Evolutionary conservation across 805 yeast genomes (phyloP), one percentile per base, ranked within the genome.

Genomic region (Nakazawaea ishiwadae): DNA sequence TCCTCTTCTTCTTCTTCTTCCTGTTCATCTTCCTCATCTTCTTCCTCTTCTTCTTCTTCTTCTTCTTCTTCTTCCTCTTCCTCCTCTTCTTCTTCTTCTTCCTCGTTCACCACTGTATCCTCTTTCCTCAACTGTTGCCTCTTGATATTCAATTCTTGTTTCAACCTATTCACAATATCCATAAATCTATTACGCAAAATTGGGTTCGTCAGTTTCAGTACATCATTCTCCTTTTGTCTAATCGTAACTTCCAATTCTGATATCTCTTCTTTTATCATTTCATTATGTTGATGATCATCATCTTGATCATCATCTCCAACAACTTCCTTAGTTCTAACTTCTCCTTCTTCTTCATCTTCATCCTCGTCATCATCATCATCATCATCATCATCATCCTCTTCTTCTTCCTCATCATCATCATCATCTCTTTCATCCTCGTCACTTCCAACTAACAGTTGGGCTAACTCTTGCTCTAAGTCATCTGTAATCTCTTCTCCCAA

Each of bases 181-280:
- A 81, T 72, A 58, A 90, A 85, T 64, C 97, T 81, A 60, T 82
- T 84, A 55, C 82, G 79, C 77, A 93, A 73, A 63, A 91, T 82
- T 51, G 91, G 90, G 56, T 88, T 88, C 37, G 79, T 72, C 14
- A 90, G 89, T 49, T 81, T 79, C 16, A 72, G 77, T 37, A 87
- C 75, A 52, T 85, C 89, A 35, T 71, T 70, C 57, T 77, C 78
- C 54, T 91, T 90, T 52, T 81, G 82, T 41, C 73, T 77, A 39
- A 93, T 82, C 0, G 91, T 89, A 12, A 72, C 53, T 56, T 85
- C 89, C 46, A 93, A 69, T 54, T 93, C 99, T 5, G 71, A 64
- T 44, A 93, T 81, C 59, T 90, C 97, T 60, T 91, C 98, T 46
- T 77, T 78, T 42, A 93, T 66, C 49, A 88, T 71, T 53, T 85